Conservation (phyloP, 306 rosid species). For the Sphenostylis stenocarpa region DNA sequence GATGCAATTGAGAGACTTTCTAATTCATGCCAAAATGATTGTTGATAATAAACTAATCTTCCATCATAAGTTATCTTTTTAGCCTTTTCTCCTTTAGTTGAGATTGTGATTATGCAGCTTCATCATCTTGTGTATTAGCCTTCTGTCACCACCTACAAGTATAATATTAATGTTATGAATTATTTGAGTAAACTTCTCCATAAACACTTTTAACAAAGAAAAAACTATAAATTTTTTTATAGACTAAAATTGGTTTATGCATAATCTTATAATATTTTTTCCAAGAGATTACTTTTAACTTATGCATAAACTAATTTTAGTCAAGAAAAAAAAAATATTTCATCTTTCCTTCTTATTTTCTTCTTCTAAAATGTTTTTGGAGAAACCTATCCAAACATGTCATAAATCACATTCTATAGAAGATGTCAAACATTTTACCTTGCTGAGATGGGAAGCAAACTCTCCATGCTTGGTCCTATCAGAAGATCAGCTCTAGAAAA, state of each 20-base stretch:
- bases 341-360: too few species aligned
- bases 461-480: neutral
- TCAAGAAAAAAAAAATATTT: too few species aligned
- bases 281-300: too few species aligned
- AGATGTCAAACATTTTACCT: slow-evolving; percentile 25
- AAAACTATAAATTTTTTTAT: too few species aligned
- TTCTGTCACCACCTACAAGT: neutral
- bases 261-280: too few species aligned
- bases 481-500: slow-evolving; percentile 18
- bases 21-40: neutral
- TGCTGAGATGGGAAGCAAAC: neutral
- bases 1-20: neutral
- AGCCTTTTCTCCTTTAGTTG: neutral
- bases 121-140: neutral
- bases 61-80: neutral
- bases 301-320: too few species aligned
- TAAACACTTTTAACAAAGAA: too few species aligned
- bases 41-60: neutral
- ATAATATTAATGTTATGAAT: neutral
- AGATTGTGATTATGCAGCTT: neutral
- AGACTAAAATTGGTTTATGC: too few species aligned
- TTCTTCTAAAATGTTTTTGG: too few species aligned
- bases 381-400: too few species aligned
- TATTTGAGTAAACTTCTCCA: too few species aligned
- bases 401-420: neutral